Percentiles rank a stretch among this genome's conserved stretches.
Conservation (phyloP, 2,329 filamentous ascomycete genomes). For the Chaetomiaceae sp. region DNA sequence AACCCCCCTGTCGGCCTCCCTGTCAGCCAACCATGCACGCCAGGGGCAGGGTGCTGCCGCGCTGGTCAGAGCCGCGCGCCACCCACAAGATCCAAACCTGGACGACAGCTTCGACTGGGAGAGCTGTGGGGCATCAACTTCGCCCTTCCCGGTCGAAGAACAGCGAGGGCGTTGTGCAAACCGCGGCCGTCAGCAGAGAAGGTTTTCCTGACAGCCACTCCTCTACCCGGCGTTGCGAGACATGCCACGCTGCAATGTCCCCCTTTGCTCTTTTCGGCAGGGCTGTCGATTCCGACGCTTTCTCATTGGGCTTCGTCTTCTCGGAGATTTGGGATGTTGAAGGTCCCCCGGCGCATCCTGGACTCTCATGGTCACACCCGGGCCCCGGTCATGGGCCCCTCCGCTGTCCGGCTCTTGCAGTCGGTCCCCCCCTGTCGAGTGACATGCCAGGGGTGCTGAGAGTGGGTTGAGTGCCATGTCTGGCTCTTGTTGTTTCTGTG, state of each 20-base stretch:
- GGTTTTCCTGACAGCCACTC: constrained; percentile 8
- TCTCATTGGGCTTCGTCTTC: constrained; percentile 7
- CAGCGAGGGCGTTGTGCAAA: constrained; percentile 8
- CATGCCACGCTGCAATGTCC: constrained; percentile 8
- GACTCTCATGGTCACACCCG: neutral
- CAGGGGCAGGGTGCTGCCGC: constrained; percentile 9
- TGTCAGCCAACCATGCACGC: constrained; percentile 17
- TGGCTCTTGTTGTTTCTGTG: neutral
- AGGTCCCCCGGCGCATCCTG: neutral
- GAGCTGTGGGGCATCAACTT: neutral
- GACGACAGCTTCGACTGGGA: constrained; percentile 1
- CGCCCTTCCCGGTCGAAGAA: neutral
- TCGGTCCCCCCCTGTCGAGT: constrained; percentile 9
- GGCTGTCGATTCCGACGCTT: neutral
- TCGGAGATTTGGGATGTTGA: neutral
- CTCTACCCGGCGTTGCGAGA: neutral
- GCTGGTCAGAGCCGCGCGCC: constrained; percentile 23
- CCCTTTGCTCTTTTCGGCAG: constrained; percentile 10
- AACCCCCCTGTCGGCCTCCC: constrained; percentile 8
- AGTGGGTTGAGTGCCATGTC: neutral
- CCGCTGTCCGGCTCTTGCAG: constrained; percentile 1
- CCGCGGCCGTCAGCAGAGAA: neutral
- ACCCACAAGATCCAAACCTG: constrained; percentile 6
- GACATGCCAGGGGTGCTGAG: neutral
- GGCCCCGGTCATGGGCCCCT: constrained; percentile 4